Evolutionary conservation across 148 eudicot species (phyloP), one percentile per base, ranked within the genome.

Genomic region (Gaultheria prostrata): DNA sequence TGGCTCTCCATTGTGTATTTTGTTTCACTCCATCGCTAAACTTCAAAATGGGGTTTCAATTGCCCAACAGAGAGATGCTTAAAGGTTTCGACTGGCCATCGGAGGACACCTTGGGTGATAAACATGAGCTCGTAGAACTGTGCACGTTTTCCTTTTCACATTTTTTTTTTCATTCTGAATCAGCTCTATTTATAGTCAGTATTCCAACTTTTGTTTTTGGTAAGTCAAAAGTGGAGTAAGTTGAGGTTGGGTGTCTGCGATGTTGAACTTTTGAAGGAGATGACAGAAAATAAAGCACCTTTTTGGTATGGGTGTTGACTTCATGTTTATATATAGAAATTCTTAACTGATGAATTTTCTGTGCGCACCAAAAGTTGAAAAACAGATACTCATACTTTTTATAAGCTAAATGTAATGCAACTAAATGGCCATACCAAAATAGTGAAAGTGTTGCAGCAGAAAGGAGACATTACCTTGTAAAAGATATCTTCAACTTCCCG

Each of bases 41-140:
- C 35, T 33, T 33, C 35, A 33, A 33, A 33, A 33, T 33, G 1
- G 35, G 35, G 35, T 33, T 33, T 93, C 71, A 93, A 93, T 85
- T 92, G 91, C 81, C 84, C 82, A 85, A 92, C 89, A 82, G 97
- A 94, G 80, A 85, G 77, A 26, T 93, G 94, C 86, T 83, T 92
- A 72, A 90, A 91, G 88, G 92, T 92, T 82, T 88, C 91, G 78
- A 86, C 86, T 75, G 93, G 94, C 59, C 97, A 93, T 78, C 88
- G 92, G 75, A 92, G 97, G 86, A 92, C 97, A 54, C 97, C 94
- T 13, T 93, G 97, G 94, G 97, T 91, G 94, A 93, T 94, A 78
- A 89, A 92, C 65, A 45, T 57, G 54, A 63, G 49, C 48, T 83
- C 9, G 70, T 63, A 9, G 70, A 63, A 26, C 9, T 63, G 70